Evolutionary conservation across 495 filamentous ascomycete genomes (phyloP).

Genomic region (Pyrenula massariospora): DNA sequence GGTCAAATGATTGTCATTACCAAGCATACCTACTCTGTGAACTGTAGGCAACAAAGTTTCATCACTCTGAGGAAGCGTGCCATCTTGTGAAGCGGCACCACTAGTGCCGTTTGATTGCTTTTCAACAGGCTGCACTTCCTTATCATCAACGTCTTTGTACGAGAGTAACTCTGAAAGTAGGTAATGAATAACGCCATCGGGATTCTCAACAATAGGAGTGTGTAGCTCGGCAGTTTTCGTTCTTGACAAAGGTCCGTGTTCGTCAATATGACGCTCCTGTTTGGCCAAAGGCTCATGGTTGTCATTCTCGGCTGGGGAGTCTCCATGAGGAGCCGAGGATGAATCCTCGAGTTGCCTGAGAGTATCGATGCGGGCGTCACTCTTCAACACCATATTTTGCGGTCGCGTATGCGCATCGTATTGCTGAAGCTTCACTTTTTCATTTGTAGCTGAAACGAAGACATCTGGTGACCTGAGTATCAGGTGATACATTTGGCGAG

Average conservation of each 20-base stretch:
- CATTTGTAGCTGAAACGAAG: conserved; percentile 85
- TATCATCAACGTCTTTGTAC: conserved; percentile 85
- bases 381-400: conserved; percentile 48
- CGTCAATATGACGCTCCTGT: conserved; percentile 22
- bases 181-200: conserved; percentile 93
- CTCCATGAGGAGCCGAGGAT: conserved; percentile 10
- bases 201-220: conserved; percentile 76
- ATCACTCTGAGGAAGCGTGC: background rate
- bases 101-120: conserved; percentile 39
- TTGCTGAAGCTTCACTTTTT: conserved; percentile 59
- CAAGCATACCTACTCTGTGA: conserved; percentile 17
- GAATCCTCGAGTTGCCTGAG: conserved; percentile 13
- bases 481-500: conserved; percentile 69
- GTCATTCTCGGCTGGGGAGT: conserved; percentile 14
- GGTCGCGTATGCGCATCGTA: conserved; percentile 48
- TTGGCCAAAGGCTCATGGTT: conserved; percentile 18
- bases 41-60: conserved; percentile 14
- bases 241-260: conserved; percentile 48
- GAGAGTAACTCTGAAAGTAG: conserved; percentile 86
- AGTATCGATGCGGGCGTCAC: conserved; percentile 23
- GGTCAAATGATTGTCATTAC: conserved; percentile 25
- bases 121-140: conserved; percentile 37
- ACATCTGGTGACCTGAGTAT: conserved; percentile 73
- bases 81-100: conserved; percentile 5
- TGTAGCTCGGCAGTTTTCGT: conserved; percentile 58